Evolutionary conservation across 148 eudicot species (phyloP), one percentile per base, ranked within the genome.

Genomic region (Fagopyrum tataricum): DNA sequence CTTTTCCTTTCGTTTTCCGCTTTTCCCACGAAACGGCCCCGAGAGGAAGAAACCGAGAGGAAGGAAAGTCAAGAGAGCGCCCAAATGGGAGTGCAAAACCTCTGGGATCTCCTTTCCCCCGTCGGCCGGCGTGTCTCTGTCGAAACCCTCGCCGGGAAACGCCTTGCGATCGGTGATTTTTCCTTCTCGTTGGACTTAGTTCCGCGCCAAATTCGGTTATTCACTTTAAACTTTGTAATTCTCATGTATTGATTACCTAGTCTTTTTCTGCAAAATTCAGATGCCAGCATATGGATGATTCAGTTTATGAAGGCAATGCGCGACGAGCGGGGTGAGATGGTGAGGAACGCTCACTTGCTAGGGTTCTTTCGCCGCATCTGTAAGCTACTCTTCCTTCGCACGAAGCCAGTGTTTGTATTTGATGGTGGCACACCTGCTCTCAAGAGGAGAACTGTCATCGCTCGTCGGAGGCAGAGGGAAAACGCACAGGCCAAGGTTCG

Each of bases 41-140:
- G 37, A 31, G 37, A 31, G 67, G 6, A 15, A 24, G 68, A 59
- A 39, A 4, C 26, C 26, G 69, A 13, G 69, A 64, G 68, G 15
- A 39, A 18, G 14, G n/a, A 37, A 62, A 62, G 42, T 59, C 66
- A 62, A 44, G 42, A 62, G 8, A 31, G 6, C 69, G 18, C 42
- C 15, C 67, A 72, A 20, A 85, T 95, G 98, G 98, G 98, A 44
- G 98, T 95, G 40, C 98, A 95, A 76, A 87, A 88, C 41, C 84
- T 95, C 1, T 95, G 98, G 98, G 97, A 95, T 43, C 96, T 95
- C 44, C 84, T 95, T 6, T 80, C 98, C 39, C 97, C 98, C 76
- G 98, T 95, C 67, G 98, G 98, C 74, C 96, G 97, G 71, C 97
- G 98, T n/a, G 97, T 95, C 78, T 90, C 96, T 79, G 97, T 95